Conservation (phyloP, 106 monocot genomes). For the Platanthera guangdongensis region DNA sequence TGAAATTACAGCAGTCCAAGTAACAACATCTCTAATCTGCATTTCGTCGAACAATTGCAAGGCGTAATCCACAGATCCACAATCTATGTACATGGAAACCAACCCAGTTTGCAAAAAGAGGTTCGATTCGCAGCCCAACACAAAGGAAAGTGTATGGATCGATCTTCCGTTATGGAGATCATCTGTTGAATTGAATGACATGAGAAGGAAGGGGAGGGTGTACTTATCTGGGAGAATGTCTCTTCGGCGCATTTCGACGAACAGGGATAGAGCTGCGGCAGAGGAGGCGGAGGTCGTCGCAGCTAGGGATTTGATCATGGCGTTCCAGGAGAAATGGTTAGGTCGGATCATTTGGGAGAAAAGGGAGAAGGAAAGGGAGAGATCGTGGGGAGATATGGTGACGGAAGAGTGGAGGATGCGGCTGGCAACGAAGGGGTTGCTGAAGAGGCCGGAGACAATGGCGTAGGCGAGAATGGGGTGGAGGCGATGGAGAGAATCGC, state of each 20-base stretch:
- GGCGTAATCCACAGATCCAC: slow-evolving; percentile 12
- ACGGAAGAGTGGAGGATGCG: slow-evolving; percentile 27
- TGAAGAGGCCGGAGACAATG: slow-evolving; percentile 51
- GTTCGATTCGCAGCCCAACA: slow-evolving; percentile 26
- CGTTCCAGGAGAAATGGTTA: slow-evolving; percentile 61
- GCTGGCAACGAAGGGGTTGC: slow-evolving; percentile 54
- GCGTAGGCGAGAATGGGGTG: slow-evolving; percentile 29
- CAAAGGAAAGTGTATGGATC: slow-evolving; percentile 27
- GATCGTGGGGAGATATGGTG: background rate
- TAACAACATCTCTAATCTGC: slow-evolving; percentile 31
- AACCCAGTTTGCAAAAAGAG: slow-evolving; percentile 44
- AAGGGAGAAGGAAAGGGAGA: slow-evolving; percentile 13
- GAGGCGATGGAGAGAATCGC: slow-evolving; percentile 25
- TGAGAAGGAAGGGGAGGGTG: slow-evolving; percentile 51
- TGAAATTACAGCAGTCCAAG: slow-evolving; percentile 45
- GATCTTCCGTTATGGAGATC: slow-evolving; percentile 13
- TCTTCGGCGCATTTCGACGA: slow-evolving; percentile 34
- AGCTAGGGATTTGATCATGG: slow-evolving; percentile 39
- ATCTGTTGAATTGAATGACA: slow-evolving; percentile 14
- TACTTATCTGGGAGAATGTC: slow-evolving; percentile 32
- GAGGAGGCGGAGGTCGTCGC: background rate
- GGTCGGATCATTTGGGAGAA: slow-evolving; percentile 27
- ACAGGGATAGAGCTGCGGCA: slow-evolving; percentile 20
- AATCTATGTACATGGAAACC: slow-evolving; percentile 24
- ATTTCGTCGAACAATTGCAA: slow-evolving; percentile 30